These are phyloP conservation scores for Suillus luteus DNA, from an alignment of 768 basidiomycete species.

Conservation along the genomic window DNA sequence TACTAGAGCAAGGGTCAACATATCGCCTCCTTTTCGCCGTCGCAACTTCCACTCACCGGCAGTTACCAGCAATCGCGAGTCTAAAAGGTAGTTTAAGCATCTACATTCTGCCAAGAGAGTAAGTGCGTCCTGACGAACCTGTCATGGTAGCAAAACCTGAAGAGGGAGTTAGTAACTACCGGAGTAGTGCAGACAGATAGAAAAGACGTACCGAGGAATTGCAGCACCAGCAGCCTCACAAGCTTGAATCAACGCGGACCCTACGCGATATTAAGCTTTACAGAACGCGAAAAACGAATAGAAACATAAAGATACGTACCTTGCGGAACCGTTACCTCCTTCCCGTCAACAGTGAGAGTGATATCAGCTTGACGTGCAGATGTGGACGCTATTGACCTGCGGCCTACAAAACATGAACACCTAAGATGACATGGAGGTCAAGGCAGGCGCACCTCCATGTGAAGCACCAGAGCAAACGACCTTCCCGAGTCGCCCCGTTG, in stretches of 20 bases:
- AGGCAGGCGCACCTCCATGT: slow-evolving; percentile 30
- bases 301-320: slow-evolving; percentile 48
- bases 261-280: slow-evolving; percentile 39
- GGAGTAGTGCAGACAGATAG: slow-evolving; percentile 9
- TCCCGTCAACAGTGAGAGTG: slow-evolving; percentile 94
- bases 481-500: slow-evolving; percentile 72
- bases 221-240: slow-evolving; percentile 87
- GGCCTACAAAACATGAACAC: slow-evolving; percentile 41
- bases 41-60: slow-evolving; percentile 60
- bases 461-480: slow-evolving; percentile 47
- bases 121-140: slow-evolving; percentile 44
- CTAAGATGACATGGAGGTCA: not conserved
- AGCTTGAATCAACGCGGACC: slow-evolving; percentile 94
- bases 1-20: slow-evolving; percentile 47
- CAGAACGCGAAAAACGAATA: slow-evolving; percentile 8
- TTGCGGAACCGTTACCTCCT: slow-evolving; percentile 95
- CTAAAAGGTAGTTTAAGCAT: slow-evolving; percentile 37
- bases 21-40: slow-evolving; percentile 8
- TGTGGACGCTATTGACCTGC: slow-evolving; percentile 65
- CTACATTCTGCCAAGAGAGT: slow-evolving; percentile 7
- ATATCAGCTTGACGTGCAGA: slow-evolving; percentile 73
- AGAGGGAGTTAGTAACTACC: slow-evolving; percentile 12
- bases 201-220: slow-evolving; percentile 66
- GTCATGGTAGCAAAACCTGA: slow-evolving; percentile 86
- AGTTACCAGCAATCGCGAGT: slow-evolving; percentile 96